A percentile compares a stretch with the other conserved stretches of the same genome.
Evolutionary conservation across 345 rosid species (phyloP).

Genomic region (Luvunga scandens): DNA sequence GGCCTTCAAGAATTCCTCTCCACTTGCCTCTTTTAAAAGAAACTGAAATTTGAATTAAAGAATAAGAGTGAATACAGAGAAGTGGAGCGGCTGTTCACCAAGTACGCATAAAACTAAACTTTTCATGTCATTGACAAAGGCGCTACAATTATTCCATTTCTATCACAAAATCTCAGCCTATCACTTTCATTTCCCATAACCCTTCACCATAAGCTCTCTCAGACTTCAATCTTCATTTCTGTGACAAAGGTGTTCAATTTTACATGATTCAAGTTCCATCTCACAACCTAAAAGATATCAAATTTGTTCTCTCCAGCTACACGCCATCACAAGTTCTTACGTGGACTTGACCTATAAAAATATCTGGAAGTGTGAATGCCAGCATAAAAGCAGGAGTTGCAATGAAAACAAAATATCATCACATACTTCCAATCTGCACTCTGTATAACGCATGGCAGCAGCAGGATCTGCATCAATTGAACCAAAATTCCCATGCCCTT

Average conservation of each 20-base stretch:
- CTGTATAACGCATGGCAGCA: slow-evolving; percentile 99
- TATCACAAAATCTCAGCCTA: neutral
- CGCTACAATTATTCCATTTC: neutral
- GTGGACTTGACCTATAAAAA: neutral
- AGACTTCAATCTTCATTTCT: neutral
- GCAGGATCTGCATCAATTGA: slow-evolving; percentile 96
- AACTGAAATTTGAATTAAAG: no score
- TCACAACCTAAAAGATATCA: neutral
- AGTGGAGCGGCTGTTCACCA: no score
- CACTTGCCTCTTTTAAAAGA: neutral
- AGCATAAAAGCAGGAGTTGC: neutral
- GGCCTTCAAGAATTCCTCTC: neutral
- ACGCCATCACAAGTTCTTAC: neutral
- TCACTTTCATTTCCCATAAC: neutral
- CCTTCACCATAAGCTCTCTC: neutral
- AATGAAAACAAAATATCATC: slow-evolving; percentile 11
- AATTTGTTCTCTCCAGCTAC: neutral
- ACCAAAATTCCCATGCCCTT: slow-evolving; percentile 98
- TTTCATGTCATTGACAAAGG: neutral
- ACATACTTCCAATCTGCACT: slow-evolving; percentile 88
- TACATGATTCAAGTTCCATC: neutral
- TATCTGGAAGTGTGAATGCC: neutral
- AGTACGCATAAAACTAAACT: neutral
- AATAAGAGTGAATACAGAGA: no score
- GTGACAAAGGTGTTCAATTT: neutral